phyloP scores from a whole-genome alignment of 257 asterid genomes.

The Nicotiana benthamiana region DNA sequence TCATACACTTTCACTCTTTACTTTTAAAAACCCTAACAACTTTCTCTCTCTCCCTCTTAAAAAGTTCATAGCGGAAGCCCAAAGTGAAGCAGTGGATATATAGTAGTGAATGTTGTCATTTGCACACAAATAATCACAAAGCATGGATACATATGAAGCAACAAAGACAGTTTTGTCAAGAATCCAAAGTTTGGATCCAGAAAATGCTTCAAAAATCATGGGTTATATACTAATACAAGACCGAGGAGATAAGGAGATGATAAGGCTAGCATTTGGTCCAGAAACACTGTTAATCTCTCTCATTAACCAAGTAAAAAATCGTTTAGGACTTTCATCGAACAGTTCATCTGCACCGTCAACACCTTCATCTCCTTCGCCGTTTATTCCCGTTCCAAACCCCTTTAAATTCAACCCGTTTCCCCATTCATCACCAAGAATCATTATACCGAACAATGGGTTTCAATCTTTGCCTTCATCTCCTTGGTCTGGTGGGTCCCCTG shows the following conservation, averaged over 20 bases:
- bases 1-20: no score
- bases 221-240: constrained; percentile 75
- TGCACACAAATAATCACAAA: background rate
- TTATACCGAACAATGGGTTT: constrained; percentile 51
- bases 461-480: constrained; percentile 45
- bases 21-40: background rate
- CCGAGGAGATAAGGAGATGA: constrained; percentile 76
- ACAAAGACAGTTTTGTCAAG: constrained; percentile 67
- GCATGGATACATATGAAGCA: constrained; percentile 76
- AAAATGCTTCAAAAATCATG: constrained; percentile 77
- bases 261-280: constrained; percentile 73
- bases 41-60: background rate
- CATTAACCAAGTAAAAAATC: constrained; percentile 48
- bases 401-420: constrained; percentile 34
- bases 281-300: constrained; percentile 40
- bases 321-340: constrained; percentile 42
- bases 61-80: no score
- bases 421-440: constrained; percentile 41
- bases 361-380: constrained; percentile 25
- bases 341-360: constrained; percentile 32
- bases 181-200: constrained; percentile 69
- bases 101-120: background rate
- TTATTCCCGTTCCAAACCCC: constrained; percentile 16
- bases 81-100: no score
- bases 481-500: constrained; percentile 30